Evolutionary conservation across 2,329 filamentous ascomycete genomes (phyloP).

Genomic region (Capronia epimyces): DNA sequence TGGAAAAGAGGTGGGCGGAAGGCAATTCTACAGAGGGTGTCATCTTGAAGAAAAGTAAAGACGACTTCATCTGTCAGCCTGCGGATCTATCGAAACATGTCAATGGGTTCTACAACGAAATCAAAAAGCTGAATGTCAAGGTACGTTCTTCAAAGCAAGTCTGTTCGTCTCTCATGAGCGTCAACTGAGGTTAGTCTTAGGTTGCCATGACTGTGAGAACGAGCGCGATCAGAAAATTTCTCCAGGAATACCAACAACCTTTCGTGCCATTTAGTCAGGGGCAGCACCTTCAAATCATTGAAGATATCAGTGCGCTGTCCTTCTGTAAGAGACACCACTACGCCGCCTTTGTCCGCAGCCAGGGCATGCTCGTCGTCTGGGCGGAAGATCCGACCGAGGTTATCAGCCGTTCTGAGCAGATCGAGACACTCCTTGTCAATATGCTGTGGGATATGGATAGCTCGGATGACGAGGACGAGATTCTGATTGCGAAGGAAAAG

Average conservation of each 20-base stretch:
- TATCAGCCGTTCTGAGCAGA: conserved; percentile 47
- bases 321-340: conserved; percentile 60
- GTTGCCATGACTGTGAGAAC: conserved; percentile 65
- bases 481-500: conserved; percentile 7
- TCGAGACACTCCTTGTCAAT: conserved; percentile 45
- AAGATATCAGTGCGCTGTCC: conserved; percentile 52
- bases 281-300: conserved; percentile 58
- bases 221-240: conserved; percentile 56
- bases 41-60: conserved; percentile 49
- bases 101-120: conserved; percentile 47
- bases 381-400: conserved; percentile 57
- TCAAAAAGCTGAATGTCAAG: conserved; percentile 50
- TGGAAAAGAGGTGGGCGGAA: conserved; percentile 50
- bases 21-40: conserved; percentile 50
- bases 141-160: conserved; percentile 35
- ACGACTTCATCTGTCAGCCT: conserved; percentile 49
- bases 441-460: conserved; percentile 32
- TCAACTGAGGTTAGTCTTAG: conserved; percentile 34
- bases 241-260: conserved; percentile 47
- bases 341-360: conserved; percentile 56
- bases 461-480: conserved; percentile 39
- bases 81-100: conserved; percentile 41
- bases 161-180: neutral
- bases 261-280: conserved; percentile 57
- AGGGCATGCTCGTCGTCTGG: conserved; percentile 55